These are phyloP conservation scores for Peronosclerospora sorghi DNA, from an alignment of 352 stramenopile genomes.

Conservation along the genomic window DNA sequence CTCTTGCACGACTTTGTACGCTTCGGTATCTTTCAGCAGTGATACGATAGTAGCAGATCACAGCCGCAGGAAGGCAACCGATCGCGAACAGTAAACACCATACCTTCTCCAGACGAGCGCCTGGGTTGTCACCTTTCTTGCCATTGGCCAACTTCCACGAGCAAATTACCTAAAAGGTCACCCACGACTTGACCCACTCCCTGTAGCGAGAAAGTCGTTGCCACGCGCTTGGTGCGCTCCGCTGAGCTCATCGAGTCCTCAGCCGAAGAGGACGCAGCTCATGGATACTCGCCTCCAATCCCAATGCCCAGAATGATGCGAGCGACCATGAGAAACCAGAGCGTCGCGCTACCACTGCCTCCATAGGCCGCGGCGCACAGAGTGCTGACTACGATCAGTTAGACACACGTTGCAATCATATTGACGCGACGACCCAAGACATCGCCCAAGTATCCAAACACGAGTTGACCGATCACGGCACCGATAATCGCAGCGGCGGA, in stretches of 20 bases:
- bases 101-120: constrained; percentile 40
- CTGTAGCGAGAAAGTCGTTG: constrained; percentile 58
- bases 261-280: constrained; percentile 42
- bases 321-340: constrained; percentile 54
- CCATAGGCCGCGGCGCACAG: constrained; percentile 49
- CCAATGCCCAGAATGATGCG: constrained; percentile 53
- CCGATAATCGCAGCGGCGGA: constrained; percentile 48
- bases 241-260: constrained; percentile 40
- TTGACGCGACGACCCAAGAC: constrained; percentile 50
- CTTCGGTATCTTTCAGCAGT: constrained; percentile 44
- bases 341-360: constrained; percentile 21
- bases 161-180: constrained; percentile 51
- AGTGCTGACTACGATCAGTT: constrained; percentile 55
- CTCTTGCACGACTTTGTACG: constrained; percentile 27
- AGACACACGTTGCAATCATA: constrained; percentile 55
- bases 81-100: constrained; percentile 58
- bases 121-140: constrained; percentile 25
- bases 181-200: constrained; percentile 45
- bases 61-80: constrained; percentile 36
- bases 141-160: constrained; percentile 40
- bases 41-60: constrained; percentile 59
- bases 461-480: constrained; percentile 44
- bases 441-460: constrained; percentile 49
- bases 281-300: constrained; percentile 42
- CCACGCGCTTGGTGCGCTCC: constrained; percentile 43